Conservation (phyloP, 345 rosid genomes). For the Linum usitatissimum region DNA sequence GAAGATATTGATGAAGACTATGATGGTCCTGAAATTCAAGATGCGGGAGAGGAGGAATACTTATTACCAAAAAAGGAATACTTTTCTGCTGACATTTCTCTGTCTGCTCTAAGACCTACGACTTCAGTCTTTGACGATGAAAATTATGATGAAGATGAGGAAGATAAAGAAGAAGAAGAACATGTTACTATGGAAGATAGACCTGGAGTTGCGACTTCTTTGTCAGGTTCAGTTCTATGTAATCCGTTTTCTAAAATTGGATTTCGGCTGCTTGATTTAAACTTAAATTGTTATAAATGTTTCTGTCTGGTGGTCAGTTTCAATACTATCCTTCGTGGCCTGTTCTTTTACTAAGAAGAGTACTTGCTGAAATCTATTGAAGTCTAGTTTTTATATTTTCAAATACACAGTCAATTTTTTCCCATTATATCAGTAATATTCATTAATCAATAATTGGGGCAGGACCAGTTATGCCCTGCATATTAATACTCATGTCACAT, state of each 20-base stretch:
- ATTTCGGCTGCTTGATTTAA: neutral
- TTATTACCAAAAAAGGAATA: conserved; percentile 61
- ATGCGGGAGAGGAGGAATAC: conserved; percentile 69
- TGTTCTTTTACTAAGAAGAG: neutral
- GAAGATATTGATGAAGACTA: conserved; percentile 94
- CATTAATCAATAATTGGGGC: too few relatives aligned
- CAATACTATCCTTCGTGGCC: too few relatives aligned
- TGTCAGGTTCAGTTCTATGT: conserved; percentile 33
- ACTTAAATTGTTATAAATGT: too few relatives aligned
- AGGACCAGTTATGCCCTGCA: too few relatives aligned
- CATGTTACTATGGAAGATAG: conserved; percentile 33
- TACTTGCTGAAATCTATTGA: too few relatives aligned
- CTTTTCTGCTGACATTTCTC: conserved; percentile 43
- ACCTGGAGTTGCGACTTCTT: conserved; percentile 24
- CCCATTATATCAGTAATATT: too few relatives aligned
- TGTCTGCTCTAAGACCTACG: conserved; percentile 30
- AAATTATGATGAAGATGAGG: conserved; percentile 89
- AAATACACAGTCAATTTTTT: too few relatives aligned
- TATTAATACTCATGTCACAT: too few relatives aligned
- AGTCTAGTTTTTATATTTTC: too few relatives aligned
- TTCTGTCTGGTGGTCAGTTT: too few relatives aligned
- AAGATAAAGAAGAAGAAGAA: conserved; percentile 34
- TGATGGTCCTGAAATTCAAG: conserved; percentile 83
- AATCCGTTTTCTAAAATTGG: neutral
- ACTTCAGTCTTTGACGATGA: conserved; percentile 74